Percentiles rank a stretch among this genome's conserved stretches.
Evolutionary conservation across 2,329 filamentous ascomycete species (phyloP).

Genomic region (Berkeleyomyces basicola): DNA sequence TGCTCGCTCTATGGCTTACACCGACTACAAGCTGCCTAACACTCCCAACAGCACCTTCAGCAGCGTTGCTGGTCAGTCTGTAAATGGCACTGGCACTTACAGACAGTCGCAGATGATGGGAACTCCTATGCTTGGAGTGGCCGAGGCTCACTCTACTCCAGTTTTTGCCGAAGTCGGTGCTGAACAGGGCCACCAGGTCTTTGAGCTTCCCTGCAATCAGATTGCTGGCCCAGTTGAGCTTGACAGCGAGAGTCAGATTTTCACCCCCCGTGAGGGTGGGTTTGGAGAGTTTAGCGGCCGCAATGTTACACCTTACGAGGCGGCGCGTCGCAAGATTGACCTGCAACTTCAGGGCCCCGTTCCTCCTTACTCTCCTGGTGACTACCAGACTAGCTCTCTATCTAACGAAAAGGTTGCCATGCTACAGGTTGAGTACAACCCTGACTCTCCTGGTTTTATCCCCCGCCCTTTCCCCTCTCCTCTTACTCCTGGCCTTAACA

Average conservation of each 20-base stretch:
- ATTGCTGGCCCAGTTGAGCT: constrained; percentile 24
- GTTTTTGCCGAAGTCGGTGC: constrained; percentile 24
- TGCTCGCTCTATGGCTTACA: constrained; percentile 13
- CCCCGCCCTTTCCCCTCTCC: constrained; percentile 14
- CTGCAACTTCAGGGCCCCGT: constrained; percentile 33
- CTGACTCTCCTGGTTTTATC: constrained; percentile 4
- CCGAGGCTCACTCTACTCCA: constrained; percentile 6
- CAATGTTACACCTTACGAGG: constrained; percentile 32
- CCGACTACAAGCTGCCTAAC: constrained; percentile 14
- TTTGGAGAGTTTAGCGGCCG: constrained; percentile 25
- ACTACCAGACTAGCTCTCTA: not conserved
- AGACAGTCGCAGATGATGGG: not conserved
- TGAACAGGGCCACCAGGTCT: constrained; percentile 31
- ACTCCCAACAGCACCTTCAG: constrained; percentile 18
- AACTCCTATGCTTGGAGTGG: constrained; percentile 14
- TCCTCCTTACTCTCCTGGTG: constrained; percentile 31
- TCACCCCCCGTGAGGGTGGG: not conserved
- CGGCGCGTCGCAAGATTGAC: constrained; percentile 33
- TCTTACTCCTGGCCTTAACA: not conserved
- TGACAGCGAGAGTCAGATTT: constrained; percentile 23
- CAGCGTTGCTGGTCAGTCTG: constrained; percentile 24
- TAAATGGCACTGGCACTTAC: constrained; percentile 15
- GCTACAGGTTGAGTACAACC: constrained; percentile 12
- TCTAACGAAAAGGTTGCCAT: constrained; percentile 6
- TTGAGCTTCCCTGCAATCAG: constrained; percentile 32